These are phyloP conservation scores for Verticillium dahliae DNA, from an alignment of 2,329 filamentous ascomycete genomes.

Conservation along the genomic window DNA sequence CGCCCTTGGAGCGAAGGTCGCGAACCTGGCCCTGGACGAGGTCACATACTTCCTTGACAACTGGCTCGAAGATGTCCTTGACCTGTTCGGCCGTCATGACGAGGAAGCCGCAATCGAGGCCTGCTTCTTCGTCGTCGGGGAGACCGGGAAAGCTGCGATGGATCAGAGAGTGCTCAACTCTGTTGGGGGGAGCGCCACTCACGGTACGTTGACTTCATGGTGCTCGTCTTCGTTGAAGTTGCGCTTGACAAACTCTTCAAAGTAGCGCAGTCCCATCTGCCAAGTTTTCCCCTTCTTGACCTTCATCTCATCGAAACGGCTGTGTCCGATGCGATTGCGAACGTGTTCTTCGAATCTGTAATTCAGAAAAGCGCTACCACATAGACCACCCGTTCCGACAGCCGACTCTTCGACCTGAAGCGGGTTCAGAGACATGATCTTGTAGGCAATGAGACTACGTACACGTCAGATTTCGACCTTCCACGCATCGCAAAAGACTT, in stretches of 20 bases:
- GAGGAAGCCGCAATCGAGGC: slow-evolving; percentile 70
- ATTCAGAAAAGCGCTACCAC: slow-evolving; percentile 73
- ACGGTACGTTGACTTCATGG: slow-evolving; percentile 70
- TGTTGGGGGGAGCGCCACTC: slow-evolving; percentile 19
- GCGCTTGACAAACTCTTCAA: slow-evolving; percentile 79
- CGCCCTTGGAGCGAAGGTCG: slow-evolving; percentile 53
- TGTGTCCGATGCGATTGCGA: slow-evolving; percentile 57
- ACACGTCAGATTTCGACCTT: neutral
- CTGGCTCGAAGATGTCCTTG: slow-evolving; percentile 69
- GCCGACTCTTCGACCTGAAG: slow-evolving; percentile 72
- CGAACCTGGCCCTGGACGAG: slow-evolving; percentile 63
- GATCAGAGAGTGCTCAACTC: neutral
- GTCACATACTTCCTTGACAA: slow-evolving; percentile 64
- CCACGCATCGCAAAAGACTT: neutral
- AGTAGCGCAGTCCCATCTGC: slow-evolving; percentile 73
- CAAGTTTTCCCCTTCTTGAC: slow-evolving; percentile 71
- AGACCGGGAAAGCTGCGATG: slow-evolving; percentile 36
- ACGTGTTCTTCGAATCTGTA: slow-evolving; percentile 78
- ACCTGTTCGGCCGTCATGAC: slow-evolving; percentile 64
- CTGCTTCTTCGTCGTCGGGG: slow-evolving; percentile 67
- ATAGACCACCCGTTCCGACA: slow-evolving; percentile 71
- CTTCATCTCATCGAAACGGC: slow-evolving; percentile 68
- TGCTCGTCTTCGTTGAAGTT: slow-evolving; percentile 78
- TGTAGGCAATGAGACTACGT: slow-evolving; percentile 66
- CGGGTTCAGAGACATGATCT: slow-evolving; percentile 67